Evolutionary conservation across 2,329 filamentous ascomycete genomes (phyloP).

Genomic region (Cladorrhinum sp.): DNA sequence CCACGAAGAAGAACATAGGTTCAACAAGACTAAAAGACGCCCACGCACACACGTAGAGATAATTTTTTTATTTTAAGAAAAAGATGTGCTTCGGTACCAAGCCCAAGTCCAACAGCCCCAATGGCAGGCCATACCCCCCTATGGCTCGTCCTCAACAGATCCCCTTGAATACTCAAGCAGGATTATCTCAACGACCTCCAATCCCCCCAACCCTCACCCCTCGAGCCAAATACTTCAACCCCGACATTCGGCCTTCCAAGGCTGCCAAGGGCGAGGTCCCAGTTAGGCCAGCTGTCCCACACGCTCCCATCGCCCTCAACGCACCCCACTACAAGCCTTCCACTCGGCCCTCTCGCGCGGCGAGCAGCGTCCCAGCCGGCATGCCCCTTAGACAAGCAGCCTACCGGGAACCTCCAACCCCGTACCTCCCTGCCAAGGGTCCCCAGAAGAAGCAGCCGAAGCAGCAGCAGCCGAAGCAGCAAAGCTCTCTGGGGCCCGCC

Average conservation of each 20-base stretch:
- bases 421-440: background rate
- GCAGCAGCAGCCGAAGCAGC: no score
- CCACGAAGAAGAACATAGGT: no score
- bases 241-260: background rate
- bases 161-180: background rate
- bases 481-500: background rate
- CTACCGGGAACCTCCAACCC: background rate
- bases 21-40: no score
- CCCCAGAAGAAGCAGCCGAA: background rate
- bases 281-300: background rate
- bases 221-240: background rate
- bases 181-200: background rate
- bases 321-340: background rate
- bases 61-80: no score
- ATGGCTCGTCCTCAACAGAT: background rate
- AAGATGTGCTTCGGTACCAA: background rate
- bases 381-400: background rate
- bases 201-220: background rate
- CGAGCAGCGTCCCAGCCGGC: background rate
- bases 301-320: background rate
- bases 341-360: background rate
- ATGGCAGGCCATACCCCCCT: background rate
- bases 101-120: background rate
- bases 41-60: no score
- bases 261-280: background rate